Evolutionary conservation across 768 basidiomycete genomes (phyloP).

Genomic region (Gymnopilus junonius): DNA sequence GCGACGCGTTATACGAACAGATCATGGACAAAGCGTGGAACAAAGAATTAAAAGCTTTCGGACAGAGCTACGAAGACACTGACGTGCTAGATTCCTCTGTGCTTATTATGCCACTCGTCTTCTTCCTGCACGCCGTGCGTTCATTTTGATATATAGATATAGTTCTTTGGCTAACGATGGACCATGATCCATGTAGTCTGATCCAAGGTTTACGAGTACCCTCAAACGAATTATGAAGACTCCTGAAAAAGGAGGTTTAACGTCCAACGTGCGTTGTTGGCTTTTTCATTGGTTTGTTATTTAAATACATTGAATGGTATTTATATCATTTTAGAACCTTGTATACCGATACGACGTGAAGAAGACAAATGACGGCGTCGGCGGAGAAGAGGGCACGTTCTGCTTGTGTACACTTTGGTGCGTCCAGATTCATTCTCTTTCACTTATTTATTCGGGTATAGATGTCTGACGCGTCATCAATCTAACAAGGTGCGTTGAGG

Average conservation of each 20-base stretch:
- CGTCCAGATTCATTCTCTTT: constrained; percentile 14
- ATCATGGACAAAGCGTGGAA: constrained; percentile 93
- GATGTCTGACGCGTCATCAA: neutral
- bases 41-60: constrained; percentile 66
- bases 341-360: constrained; percentile 89
- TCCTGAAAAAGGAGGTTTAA: constrained; percentile 89
- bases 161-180: neutral
- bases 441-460: no score
- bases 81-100: constrained; percentile 85
- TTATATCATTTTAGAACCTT: constrained; percentile 59
- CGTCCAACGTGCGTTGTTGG: constrained; percentile 68
- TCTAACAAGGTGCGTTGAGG: constrained; percentile 76
- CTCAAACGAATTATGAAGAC: constrained; percentile 83
- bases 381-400: constrained; percentile 95
- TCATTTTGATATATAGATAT: neutral
- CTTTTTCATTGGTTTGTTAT: neutral
- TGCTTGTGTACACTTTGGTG: constrained; percentile 87
- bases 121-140: constrained; percentile 84
- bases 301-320: neutral
- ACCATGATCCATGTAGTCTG: constrained; percentile 56
- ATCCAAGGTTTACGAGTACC: constrained; percentile 88
- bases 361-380: constrained; percentile 91
- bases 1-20: constrained; percentile 90
- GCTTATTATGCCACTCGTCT: constrained; percentile 91
- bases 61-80: constrained; percentile 90